Base-by-base conservation (phyloP, 768 basidiomycete species). In the Butyriboletus loyo region DNA sequence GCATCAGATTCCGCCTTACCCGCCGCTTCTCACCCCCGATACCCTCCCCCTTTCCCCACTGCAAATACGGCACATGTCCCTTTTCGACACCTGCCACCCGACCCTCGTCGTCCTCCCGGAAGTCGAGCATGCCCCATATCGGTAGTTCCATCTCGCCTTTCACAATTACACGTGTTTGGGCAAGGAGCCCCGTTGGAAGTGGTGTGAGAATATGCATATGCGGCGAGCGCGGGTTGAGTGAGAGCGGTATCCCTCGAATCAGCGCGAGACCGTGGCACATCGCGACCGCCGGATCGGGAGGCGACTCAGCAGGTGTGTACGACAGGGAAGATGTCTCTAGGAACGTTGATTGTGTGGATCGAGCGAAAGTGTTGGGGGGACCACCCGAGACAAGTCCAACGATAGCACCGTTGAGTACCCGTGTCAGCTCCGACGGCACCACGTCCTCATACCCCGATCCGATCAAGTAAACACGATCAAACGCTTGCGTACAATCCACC, bases 61-160 rank as follows among this genome's bases (percentile, higher is more conserved):
- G 86, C 66, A 96, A 68, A 71, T 82, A 96, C n/a, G 94, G 85
- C 19, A 84, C 77, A 4, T 72, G 82, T 7, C 76, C 80, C 62
- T 75, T 82, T 14, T 78, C 77, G 15, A 75, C 66, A 1, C 78
- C 79, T 6, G 82, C 80, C 6, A 85, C 72, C 21, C 50, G 54
- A 0, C 79, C 74, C 7, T 63, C 59, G 7, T 70, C 75, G 22
- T 59, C 69, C 9, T 66, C 68, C 24, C 74, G 69, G 66, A 84
- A 87, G 66, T 95, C 92, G 45, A 97, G 73, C 85, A 92, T 83
- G 0, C 87, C 92, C 84, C 87, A 88, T 1, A 93, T 73, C 0
- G 94, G 94, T 0, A 97, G 70, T 67, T 95, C 92, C 61, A 94
- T 74, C 64, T 93, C 92, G 8, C 94, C 94, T 67, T 89, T 93